Evolutionary conservation across 176 grass and related monocot genomes (phyloP).

Genomic region (Zea mays): DNA sequence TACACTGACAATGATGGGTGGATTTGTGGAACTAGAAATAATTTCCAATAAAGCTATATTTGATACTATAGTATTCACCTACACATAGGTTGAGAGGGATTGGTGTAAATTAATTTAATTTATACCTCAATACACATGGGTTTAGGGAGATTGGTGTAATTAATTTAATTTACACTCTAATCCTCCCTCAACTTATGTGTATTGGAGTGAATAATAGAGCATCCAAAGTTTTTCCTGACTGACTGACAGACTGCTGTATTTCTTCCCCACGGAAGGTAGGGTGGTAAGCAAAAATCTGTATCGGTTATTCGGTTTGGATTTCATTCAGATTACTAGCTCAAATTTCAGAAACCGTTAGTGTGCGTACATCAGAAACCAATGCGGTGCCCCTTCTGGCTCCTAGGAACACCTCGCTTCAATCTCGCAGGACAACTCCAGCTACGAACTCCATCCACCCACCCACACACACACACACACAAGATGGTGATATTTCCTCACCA

Average conservation of each 20-base stretch:
- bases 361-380: not conserved
- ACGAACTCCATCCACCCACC: not conserved
- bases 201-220: no score
- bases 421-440: not conserved
- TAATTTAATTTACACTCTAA: no score
- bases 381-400: not conserved
- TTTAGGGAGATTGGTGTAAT: no score
- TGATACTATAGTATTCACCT: no score
- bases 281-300: not conserved
- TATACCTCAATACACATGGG: no score
- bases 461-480: not conserved
- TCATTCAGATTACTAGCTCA: not conserved
- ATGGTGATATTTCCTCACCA: not conserved
- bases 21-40: no score
- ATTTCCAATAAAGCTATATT: no score
- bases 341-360: slow-evolving; percentile 6
- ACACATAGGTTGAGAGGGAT: no score
- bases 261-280: not conserved
- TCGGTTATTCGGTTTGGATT: not conserved
- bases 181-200: no score
- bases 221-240: no score
- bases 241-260: not conserved
- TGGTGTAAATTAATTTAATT: no score
- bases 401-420: not conserved
- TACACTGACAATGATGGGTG: no score